These are phyloP conservation scores for Daldinia loculata DNA, from an alignment of 495 filamentous ascomycete genomes.

Conservation along the genomic window DNA sequence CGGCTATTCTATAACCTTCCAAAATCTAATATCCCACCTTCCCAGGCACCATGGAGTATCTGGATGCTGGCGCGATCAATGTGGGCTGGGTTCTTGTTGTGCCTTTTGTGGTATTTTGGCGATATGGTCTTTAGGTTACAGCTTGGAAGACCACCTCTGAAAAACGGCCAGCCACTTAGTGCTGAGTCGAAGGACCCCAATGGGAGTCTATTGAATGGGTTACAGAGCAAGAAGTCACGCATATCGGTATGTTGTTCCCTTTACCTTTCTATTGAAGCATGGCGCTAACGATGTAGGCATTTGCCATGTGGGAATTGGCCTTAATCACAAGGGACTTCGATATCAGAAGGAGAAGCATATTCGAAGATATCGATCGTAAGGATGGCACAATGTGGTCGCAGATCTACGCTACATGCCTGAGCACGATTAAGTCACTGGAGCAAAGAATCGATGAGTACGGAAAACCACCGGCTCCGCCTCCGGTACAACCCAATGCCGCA, in stretches of 20 bases:
- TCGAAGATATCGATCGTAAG: slow-evolving; percentile 86
- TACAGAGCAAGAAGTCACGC: slow-evolving; percentile 78
- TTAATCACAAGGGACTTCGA: slow-evolving; percentile 77
- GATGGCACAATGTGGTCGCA: slow-evolving; percentile 84
- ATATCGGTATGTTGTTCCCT: slow-evolving; percentile 39
- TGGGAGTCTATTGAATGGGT: slow-evolving; percentile 83
- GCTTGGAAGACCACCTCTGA: slow-evolving; percentile 81
- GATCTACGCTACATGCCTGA: slow-evolving; percentile 70
- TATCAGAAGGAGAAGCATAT: slow-evolving; percentile 80
- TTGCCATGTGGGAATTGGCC: slow-evolving; percentile 91
- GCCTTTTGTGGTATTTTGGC: slow-evolving; percentile 74
- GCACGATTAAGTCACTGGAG: slow-evolving; percentile 70
- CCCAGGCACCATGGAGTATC: slow-evolving; percentile 65
- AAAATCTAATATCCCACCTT: slow-evolving; percentile 68
- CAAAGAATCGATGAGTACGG: slow-evolving; percentile 68
- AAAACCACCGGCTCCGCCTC: slow-evolving; percentile 54
- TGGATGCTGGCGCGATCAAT: slow-evolving; percentile 67
- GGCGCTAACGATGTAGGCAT: slow-evolving; percentile 60
- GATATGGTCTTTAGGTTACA: slow-evolving; percentile 81
- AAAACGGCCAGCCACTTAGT: slow-evolving; percentile 83
- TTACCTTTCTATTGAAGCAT: not conserved
- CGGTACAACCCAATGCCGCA: slow-evolving; percentile 41
- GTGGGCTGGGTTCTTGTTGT: slow-evolving; percentile 70
- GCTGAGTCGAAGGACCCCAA: slow-evolving; percentile 88
- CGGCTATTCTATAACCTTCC: slow-evolving; percentile 78